A percentile compares a stretch with the other conserved stretches of the same genome.
Conservation (phyloP, 768 basidiomycete species). For the Amanita rubescens region DNA sequence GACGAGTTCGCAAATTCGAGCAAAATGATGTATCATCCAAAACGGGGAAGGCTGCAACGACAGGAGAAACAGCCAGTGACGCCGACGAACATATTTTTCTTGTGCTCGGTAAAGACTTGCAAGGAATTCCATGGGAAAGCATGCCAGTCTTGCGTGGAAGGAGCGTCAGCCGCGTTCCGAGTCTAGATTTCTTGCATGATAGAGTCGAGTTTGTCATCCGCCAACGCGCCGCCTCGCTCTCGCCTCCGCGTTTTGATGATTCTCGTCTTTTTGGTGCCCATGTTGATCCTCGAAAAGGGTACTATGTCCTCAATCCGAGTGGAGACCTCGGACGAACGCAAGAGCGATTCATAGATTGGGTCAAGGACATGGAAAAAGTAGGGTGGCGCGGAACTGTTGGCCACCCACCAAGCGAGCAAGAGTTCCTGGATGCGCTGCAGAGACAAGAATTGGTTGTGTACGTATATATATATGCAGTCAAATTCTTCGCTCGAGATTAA, state of each 20-base stretch:
- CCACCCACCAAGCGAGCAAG: slow-evolving; percentile 71
- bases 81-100: slow-evolving; percentile 76
- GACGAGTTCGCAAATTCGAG: slow-evolving; percentile 21
- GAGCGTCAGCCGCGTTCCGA: slow-evolving; percentile 91
- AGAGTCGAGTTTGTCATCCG: slow-evolving; percentile 57
- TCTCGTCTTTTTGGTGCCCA: slow-evolving; percentile 36
- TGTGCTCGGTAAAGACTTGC: slow-evolving; percentile 83
- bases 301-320: slow-evolving; percentile 86
- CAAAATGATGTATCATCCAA: slow-evolving; percentile 13
- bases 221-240: slow-evolving; percentile 20
- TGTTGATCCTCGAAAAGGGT: slow-evolving; percentile 64
- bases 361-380: slow-evolving; percentile 55
- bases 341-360: slow-evolving; percentile 73
- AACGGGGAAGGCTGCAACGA: slow-evolving; percentile 10
- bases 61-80: slow-evolving; percentile 5
- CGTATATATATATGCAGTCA: slow-evolving; percentile 24
- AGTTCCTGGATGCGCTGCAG: slow-evolving; percentile 66
- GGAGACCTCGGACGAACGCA: slow-evolving; percentile 86
- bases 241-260: slow-evolving; percentile 7
- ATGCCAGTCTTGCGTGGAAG: slow-evolving; percentile 78
- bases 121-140: slow-evolving; percentile 93
- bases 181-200: slow-evolving; percentile 81
- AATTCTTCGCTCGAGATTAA: neutral
- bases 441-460: slow-evolving; percentile 86
- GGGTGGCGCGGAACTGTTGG: slow-evolving; percentile 87